Conservation (phyloP, 148 eudicot species). For the Fallopia convolvulus region DNA sequence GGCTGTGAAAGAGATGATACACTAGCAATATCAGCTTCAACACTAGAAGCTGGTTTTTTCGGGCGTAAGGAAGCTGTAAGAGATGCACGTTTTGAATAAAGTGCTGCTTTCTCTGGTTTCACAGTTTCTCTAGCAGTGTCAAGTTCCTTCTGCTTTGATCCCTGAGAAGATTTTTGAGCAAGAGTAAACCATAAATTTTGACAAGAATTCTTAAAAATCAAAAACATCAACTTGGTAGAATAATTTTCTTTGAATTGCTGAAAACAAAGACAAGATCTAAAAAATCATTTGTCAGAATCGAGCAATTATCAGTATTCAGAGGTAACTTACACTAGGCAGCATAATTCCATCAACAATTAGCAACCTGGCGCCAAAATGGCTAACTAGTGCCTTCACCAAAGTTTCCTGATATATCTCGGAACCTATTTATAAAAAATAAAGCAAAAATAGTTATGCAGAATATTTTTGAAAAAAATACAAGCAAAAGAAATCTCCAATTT, state of each 20-base stretch:
- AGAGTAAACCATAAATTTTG: not conserved
- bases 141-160: slow-evolving; percentile 46
- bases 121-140: slow-evolving; percentile 48
- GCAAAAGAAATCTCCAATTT: not conserved
- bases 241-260: not conserved
- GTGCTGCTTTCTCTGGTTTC: slow-evolving; percentile 54
- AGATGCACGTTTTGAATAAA: slow-evolving; percentile 55
- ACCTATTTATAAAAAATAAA: slow-evolving; percentile 38
- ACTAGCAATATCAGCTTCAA: slow-evolving; percentile 78
- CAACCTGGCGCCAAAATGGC: slow-evolving; percentile 65
- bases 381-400: slow-evolving; percentile 74
- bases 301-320: not conserved
- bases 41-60: slow-evolving; percentile 75
- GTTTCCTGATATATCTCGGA: slow-evolving; percentile 96
- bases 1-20: slow-evolving; percentile 64
- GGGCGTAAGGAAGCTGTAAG: slow-evolving; percentile 40
- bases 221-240: not conserved
- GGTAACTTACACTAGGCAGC: slow-evolving; percentile 69
- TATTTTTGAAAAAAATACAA: not conserved
- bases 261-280: not conserved
- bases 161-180: slow-evolving; percentile 30
- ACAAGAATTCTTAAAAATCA: not conserved
- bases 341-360: slow-evolving; percentile 73
- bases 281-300: not conserved
- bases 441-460: not conserved